Base-by-base conservation (phyloP, 1,284 basidiomycete species). In the Quambalaria eucalypti region DNA sequence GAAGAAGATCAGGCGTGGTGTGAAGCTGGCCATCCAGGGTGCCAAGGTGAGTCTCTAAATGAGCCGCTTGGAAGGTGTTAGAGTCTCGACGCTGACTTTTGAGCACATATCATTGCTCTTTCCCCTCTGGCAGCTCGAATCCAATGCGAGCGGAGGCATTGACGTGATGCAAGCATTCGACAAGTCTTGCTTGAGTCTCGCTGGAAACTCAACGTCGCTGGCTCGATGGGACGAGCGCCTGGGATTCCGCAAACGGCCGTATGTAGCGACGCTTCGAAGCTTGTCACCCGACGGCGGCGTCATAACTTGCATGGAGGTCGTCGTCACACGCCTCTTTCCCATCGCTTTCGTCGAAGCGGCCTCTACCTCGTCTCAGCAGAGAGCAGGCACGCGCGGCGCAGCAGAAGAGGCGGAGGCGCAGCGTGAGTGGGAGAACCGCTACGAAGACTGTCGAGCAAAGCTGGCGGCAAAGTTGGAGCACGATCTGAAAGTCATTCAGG, bases 151-250 rank as follows among this genome's bases (percentile, higher is more conserved):
- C 4, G 91, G 93, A 12, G 86, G 88, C 0, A 80, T 80, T 3
- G 90, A 96, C 57, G 84, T 90, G 1, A 79, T 98, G 5, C 85
- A 90, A 54, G 88, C 88, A 0, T 87, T 88, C 61, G 78, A 83
- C 55, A 71, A 66, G 31, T 85, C 82, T 10, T 81, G 81, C 55
- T 80, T 98, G 6, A 73, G 82, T 14, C 77, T 98, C 21, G 80
- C 81, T 2, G 90, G 88, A 1, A 98, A 98, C 76, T 87, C 87
- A 0, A 85, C 87, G 0, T 85, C 87, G 62, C 80, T 93, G 33
- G 87, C 86, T 1, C 82, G 82, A 0, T 98, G 93, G 93, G 83
- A 96, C 69, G 80, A 85, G 1, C 87, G 85, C 60, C 81, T 98
- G 1, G 93, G 93, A 2, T 88, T 89, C 65, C 80, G 82, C 54